Conservation (phyloP, 2,329 filamentous ascomycete genomes). For the Ophiostoma australiae region DNA sequence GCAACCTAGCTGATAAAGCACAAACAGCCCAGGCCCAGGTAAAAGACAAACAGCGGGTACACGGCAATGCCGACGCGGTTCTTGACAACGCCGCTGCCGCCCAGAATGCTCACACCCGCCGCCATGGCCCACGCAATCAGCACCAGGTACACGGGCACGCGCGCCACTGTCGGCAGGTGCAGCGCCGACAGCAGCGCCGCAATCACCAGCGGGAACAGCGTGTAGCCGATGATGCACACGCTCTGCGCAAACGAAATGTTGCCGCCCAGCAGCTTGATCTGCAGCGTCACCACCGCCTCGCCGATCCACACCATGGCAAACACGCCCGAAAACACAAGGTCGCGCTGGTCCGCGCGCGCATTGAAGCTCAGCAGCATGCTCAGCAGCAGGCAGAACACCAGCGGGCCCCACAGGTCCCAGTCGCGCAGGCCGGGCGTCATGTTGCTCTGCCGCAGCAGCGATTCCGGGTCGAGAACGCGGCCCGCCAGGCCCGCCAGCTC, state of each 20-base stretch:
- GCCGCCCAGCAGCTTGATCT: conserved; percentile 92
- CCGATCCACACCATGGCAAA: conserved; percentile 97
- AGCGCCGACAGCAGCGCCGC: conserved; percentile 85
- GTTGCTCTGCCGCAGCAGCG: conserved; percentile 54
- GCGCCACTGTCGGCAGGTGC: conserved; percentile 68
- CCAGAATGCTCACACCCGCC: conserved; percentile 90
- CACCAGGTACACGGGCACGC: conserved; percentile 86
- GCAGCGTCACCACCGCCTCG: conserved; percentile 92
- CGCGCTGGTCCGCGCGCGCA: conserved; percentile 73
- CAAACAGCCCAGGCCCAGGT: conserved; percentile 83
- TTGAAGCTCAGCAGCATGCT: conserved; percentile 70
- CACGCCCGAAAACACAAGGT: conserved; percentile 88
- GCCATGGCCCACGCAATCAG: conserved; percentile 90
- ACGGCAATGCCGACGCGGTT: conserved; percentile 92
- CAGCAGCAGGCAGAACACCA: conserved; percentile 87
- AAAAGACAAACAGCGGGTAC: conserved; percentile 93
- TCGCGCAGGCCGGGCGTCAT: conserved; percentile 90
- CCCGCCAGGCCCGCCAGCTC: conserved; percentile 58
- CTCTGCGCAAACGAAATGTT: conserved; percentile 99
- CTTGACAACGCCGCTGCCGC: conserved; percentile 90
- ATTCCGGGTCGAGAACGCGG: conserved; percentile 59
- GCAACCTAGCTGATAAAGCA: conserved; percentile 80
- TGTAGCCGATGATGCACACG: conserved; percentile 97
- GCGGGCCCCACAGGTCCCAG: conserved; percentile 97
- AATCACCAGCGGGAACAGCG: conserved; percentile 91